Percentiles rank a stretch among this genome's conserved stretches.
These are phyloP conservation scores for Cyclotella choctawhatcheeana DNA, from an alignment of 108 stramenopile genomes.

Conservation along the genomic window DNA sequence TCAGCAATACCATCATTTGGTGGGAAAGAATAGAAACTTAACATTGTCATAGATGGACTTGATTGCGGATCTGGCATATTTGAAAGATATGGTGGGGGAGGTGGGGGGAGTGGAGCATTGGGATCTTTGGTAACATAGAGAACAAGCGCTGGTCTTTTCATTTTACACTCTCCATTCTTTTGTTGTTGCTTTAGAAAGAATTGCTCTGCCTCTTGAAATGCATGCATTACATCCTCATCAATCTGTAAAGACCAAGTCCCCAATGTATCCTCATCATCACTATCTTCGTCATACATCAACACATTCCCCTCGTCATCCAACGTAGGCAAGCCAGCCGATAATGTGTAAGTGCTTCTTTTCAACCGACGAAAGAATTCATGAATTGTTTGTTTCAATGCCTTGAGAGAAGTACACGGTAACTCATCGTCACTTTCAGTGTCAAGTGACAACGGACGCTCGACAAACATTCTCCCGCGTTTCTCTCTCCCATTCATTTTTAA, in stretches of 20 bases:
- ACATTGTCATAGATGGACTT: conserved; percentile 86
- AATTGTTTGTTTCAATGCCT: conserved; percentile 67
- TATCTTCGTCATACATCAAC: conserved; percentile 24
- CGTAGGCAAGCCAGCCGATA: conserved; percentile 68
- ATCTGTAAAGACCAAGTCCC: conserved; percentile 56
- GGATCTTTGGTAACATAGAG: conserved; percentile 81
- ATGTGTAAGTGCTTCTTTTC: conserved; percentile 69
- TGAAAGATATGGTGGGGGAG: conserved; percentile 68
- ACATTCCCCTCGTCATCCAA: conserved; percentile 66
- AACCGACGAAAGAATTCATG: conserved; percentile 81
- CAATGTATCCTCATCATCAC: conserved; percentile 7
- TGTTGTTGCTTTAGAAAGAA: conserved; percentile 55
- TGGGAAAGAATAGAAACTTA: conserved; percentile 88
- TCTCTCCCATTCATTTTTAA: conserved; percentile 82
- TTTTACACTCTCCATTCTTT: conserved; percentile 9
- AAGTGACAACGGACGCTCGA: conserved; percentile 55
- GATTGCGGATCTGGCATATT: conserved; percentile 73
- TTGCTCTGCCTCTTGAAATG: conserved; percentile 69
- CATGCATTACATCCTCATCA: conserved; percentile 74
- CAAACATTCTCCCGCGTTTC: conserved; percentile 86
- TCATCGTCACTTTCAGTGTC: conserved; percentile 25
- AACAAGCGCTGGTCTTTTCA: conserved; percentile 80
- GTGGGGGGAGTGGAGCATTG: conserved; percentile 84
- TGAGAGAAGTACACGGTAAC: conserved; percentile 54
- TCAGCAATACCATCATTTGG: conserved; percentile 62